Conservation (phyloP, 768 basidiomycete species). For the Chalciporus sphaerocephalus region DNA sequence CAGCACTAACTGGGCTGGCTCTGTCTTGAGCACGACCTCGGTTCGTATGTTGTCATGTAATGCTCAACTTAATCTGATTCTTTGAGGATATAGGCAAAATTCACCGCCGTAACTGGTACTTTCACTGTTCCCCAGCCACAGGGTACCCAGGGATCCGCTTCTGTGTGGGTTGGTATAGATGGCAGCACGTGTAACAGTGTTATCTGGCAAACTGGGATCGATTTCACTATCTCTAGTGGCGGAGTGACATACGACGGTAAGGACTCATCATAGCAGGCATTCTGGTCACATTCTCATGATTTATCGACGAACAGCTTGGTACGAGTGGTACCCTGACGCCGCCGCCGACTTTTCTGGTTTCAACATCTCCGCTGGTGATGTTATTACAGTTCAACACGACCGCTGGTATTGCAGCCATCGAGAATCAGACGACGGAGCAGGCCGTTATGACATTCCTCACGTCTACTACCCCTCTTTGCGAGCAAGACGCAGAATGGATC, state of each 20-base stretch:
- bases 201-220: constrained; percentile 9
- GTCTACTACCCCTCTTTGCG: background rate
- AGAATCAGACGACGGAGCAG: constrained; percentile 1
- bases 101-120: constrained; percentile 7
- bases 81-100: constrained; percentile 3
- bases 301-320: constrained; percentile 7
- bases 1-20: constrained; percentile 11
- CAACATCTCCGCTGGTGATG: constrained; percentile 7
- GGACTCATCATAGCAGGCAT: too few species aligned
- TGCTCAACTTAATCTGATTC: background rate
- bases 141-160: background rate
- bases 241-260: constrained; percentile 3
- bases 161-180: constrained; percentile 14
- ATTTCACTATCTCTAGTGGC: background rate
- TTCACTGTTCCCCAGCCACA: constrained; percentile 5
- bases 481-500: constrained; percentile 12
- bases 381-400: background rate
- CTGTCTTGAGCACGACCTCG: background rate
- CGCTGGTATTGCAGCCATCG: background rate
- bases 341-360: background rate
- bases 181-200: background rate
- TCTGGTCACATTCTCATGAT: background rate
- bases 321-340: constrained; percentile 5
- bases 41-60: background rate
- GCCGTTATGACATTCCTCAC: background rate